Evolutionary conservation across 2,329 filamentous ascomycete species (phyloP), one percentile per base, ranked within the genome.

Genomic region (Penicillium sp.): DNA sequence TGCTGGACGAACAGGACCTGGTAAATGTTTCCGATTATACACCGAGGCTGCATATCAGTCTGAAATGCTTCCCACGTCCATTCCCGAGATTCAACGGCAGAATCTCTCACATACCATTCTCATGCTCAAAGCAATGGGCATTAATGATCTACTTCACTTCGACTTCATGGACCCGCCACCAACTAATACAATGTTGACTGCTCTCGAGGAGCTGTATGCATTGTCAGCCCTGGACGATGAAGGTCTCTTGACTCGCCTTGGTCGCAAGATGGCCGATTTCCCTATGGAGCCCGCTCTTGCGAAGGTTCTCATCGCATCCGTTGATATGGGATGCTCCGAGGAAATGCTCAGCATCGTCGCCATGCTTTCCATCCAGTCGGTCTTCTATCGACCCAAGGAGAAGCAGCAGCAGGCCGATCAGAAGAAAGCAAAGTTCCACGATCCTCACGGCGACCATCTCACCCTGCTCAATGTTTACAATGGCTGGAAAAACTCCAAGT

Each of bases 101-200:
- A 99, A 99, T 70, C 73, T 99, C 55, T 90, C 92, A 0, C 88
- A 90, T 67, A 97, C 94, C 0, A 98, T 99, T 75, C 84, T 99
- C 49, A 96, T 97, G 90, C 85, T 99, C 53, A 99, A 99, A 75
- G 95, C 95, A 0, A 98, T 99, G 92, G 95, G 96, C 3, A 98
- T 99, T 76, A 98, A 99, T 72, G 95, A 99, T 72, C 82, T 99
- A 1, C 83, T 99, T 12, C 92, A 96, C 72, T 99, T 99, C 71
- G 94, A 98, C 77, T 99, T 99, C 70, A 98, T 99, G 94, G 95
- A 99, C 70, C 93, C 95, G 0, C 95, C 95, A 0, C 95, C 95
- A 0, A 95, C 95, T 34, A 97, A 98, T 71, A 98, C 95, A 12
- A 97, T 98, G 92, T 84, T 99, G 64, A 96, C 92, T 52, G 95